phyloP scores from a whole-genome alignment of 352 stramenopile genomes.

The Phytophthora agathidicida region DNA sequence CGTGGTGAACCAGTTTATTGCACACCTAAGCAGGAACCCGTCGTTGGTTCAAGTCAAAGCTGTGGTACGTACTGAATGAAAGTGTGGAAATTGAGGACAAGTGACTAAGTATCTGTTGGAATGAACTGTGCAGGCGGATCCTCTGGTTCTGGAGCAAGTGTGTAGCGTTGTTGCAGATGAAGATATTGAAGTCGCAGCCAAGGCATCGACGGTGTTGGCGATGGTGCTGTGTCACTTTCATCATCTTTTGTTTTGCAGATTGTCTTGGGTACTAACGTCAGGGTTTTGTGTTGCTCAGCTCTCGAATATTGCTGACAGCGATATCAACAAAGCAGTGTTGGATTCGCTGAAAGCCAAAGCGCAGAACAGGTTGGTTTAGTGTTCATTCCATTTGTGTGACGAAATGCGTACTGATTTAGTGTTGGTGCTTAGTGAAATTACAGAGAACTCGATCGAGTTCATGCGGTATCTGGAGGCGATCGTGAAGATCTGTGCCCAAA shows the following conservation, averaged over 20 bases:
- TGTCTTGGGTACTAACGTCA: slow-evolving; percentile 1
- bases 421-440: slow-evolving; percentile 36
- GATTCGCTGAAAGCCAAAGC: slow-evolving; percentile 52
- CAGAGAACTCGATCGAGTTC: slow-evolving; percentile 67
- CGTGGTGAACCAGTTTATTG: slow-evolving; percentile 75
- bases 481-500: slow-evolving; percentile 62
- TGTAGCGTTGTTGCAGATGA: slow-evolving; percentile 68
- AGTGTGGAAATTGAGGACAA: background rate
- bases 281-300: slow-evolving; percentile 43
- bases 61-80: slow-evolving; percentile 44
- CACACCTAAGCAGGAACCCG: slow-evolving; percentile 61
- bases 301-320: slow-evolving; percentile 39
- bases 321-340: slow-evolving; percentile 56
- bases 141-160: slow-evolving; percentile 58
- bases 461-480: slow-evolving; percentile 83
- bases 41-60: slow-evolving; percentile 50
- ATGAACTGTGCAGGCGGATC: slow-evolving; percentile 44
- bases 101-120: slow-evolving; percentile 10
- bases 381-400: background rate
- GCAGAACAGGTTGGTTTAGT: slow-evolving; percentile 49
- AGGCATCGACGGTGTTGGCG: slow-evolving; percentile 65
- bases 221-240: slow-evolving; percentile 50
- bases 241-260: too few species aligned
- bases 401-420: background rate
- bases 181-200: slow-evolving; percentile 71